Conservation (phyloP, 2,329 filamentous ascomycete genomes). For the Aureobasidium namibiae region DNA sequence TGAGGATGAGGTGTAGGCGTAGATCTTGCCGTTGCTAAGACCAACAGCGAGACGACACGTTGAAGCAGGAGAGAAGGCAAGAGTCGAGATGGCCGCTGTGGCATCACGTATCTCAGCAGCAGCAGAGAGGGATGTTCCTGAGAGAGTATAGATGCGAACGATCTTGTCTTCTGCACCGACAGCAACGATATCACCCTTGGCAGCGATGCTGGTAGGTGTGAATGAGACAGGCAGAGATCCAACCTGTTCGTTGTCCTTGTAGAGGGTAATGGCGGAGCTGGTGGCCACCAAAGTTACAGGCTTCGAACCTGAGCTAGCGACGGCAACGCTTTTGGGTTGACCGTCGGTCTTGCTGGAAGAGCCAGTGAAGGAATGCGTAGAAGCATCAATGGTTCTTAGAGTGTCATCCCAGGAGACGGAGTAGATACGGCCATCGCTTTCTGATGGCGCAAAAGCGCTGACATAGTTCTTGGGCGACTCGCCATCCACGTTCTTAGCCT, state of each 20-base stretch:
- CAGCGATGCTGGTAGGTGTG: conserved; percentile 60
- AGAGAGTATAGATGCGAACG: conserved; percentile 64
- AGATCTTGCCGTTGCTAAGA: conserved; percentile 77
- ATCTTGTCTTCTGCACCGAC: conserved; percentile 68
- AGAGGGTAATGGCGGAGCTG: conserved; percentile 49
- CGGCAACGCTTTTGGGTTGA: conserved; percentile 70
- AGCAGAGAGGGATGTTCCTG: conserved; percentile 41
- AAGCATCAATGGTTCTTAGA: conserved; percentile 67
- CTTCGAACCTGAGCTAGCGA: conserved; percentile 48
- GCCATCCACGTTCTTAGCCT: conserved; percentile 65
- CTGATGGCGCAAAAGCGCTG: conserved; percentile 58
- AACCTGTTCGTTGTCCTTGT: conserved; percentile 45
- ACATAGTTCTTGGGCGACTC: conserved; percentile 81
- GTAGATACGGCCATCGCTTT: conserved; percentile 51
- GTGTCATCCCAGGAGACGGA: conserved; percentile 94
- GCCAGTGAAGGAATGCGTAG: conserved; percentile 67
- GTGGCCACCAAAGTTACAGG: conserved; percentile 44
- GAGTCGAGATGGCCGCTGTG: conserved; percentile 62
- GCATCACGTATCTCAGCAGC: conserved; percentile 55
- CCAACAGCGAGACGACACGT: conserved; percentile 66
- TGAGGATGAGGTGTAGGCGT: conserved; percentile 55
- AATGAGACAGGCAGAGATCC: conserved; percentile 47
- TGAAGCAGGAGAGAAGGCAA: conserved; percentile 79
- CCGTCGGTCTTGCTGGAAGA: conserved; percentile 58
- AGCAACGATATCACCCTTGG: conserved; percentile 59